Conservation (phyloP, 2,329 filamentous ascomycete species). For the Aureobasidium namibiae region DNA sequence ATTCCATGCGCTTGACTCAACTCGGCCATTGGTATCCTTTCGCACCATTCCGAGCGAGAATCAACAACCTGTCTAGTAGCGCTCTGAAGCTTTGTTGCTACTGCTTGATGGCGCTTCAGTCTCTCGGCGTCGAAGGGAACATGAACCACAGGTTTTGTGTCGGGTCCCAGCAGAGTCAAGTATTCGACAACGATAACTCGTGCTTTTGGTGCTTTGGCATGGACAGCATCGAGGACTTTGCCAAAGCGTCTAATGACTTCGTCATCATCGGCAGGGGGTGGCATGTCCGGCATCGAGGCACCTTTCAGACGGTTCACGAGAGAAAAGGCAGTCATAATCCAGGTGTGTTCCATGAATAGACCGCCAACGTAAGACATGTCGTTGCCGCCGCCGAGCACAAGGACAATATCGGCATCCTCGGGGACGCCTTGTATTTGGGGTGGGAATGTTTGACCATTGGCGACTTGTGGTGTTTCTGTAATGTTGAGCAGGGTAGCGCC, state of each 20-base stretch:
- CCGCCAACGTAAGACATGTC: slow-evolving; percentile 32
- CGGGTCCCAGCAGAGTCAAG: neutral
- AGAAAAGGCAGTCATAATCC: neutral
- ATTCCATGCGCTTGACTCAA: neutral
- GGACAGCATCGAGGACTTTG: neutral
- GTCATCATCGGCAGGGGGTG: neutral
- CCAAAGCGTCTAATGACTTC: neutral
- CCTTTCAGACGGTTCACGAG: neutral
- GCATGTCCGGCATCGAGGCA: neutral
- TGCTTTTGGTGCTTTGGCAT: neutral
- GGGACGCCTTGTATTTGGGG: slow-evolving; percentile 31
- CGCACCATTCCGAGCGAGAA: neutral
- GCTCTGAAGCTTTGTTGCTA: neutral
- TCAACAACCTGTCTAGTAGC: neutral
- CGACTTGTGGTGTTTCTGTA: slow-evolving; percentile 26
- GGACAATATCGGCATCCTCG: slow-evolving; percentile 27
- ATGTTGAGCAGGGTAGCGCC: slow-evolving; percentile 34
- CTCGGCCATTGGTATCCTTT: neutral
- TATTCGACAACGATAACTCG: neutral
- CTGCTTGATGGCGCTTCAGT: neutral
- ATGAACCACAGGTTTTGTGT: neutral
- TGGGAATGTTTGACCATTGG: slow-evolving; percentile 21
- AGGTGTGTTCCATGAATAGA: slow-evolving; percentile 24
- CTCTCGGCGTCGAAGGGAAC: neutral
- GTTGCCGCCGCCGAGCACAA: slow-evolving; percentile 32